Percentiles rank a stretch among this genome's conserved stretches.
Conservation (phyloP, 2,329 filamentous ascomycete genomes). For the Trichoderma koningii region DNA sequence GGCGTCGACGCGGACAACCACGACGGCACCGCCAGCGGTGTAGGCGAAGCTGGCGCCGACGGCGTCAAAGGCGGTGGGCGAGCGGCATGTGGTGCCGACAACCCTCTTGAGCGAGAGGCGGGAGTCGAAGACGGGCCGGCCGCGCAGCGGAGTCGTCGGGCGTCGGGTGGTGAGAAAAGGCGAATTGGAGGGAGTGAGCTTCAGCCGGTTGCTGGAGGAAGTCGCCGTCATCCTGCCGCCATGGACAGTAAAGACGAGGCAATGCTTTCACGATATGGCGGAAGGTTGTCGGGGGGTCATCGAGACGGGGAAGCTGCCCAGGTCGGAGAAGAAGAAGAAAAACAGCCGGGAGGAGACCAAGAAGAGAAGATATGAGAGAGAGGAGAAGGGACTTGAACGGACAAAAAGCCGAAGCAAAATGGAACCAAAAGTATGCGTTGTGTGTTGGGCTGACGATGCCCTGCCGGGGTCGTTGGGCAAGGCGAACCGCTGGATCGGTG, state of each 20-base stretch:
- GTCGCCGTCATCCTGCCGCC: slow-evolving; percentile 61
- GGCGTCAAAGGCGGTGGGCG: slow-evolving; percentile 83
- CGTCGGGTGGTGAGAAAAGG: slow-evolving; percentile 65
- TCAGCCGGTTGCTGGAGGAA: slow-evolving; percentile 61
- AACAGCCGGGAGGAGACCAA: neutral
- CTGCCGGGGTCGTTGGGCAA: slow-evolving; percentile 20
- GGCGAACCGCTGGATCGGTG: slow-evolving; percentile 12
- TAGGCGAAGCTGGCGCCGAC: slow-evolving; percentile 81
- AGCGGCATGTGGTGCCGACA: slow-evolving; percentile 85
- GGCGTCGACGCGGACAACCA: slow-evolving; percentile 77
- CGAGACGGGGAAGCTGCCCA: neutral
- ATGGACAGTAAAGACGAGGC: slow-evolving; percentile 43
- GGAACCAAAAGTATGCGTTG: slow-evolving; percentile 4
- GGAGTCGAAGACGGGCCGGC: slow-evolving; percentile 52
- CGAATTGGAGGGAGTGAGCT: slow-evolving; percentile 75
- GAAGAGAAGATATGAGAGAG: neutral
- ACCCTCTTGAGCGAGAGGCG: slow-evolving; percentile 77
- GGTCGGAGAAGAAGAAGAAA: neutral
- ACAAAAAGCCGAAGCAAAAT: neutral
- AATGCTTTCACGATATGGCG: neutral
- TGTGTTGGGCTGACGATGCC: slow-evolving; percentile 12
- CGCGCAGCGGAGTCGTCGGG: slow-evolving; percentile 63
- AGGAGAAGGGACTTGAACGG: neutral
- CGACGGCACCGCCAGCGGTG: slow-evolving; percentile 89
- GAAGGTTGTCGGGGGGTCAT: slow-evolving; percentile 3